Percentiles rank a stretch among this genome's conserved stretches.
Evolutionary conservation across 73 alveolate genomes (phyloP).

Genomic region (Diophrys appendiculata): DNA sequence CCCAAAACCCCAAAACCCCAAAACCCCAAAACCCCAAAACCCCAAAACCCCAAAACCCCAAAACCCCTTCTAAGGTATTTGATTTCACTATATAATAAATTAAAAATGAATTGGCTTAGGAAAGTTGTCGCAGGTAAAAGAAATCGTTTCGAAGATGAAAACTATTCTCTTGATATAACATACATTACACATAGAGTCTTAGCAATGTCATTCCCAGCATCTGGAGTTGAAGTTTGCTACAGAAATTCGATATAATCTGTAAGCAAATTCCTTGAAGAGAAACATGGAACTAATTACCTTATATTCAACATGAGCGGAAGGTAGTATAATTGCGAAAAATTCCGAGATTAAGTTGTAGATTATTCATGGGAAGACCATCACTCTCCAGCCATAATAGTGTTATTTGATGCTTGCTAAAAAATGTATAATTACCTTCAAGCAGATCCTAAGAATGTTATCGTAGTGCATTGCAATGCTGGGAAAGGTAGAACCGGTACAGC

Average conservation of each 20-base stretch:
- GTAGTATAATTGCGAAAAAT: constrained; percentile 73
- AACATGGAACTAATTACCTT: constrained; percentile 77
- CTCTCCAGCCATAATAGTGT: constrained; percentile 80
- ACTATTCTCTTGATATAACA: constrained; percentile 76
- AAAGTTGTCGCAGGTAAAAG: constrained; percentile 74
- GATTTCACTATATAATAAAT: too few relatives aligned
- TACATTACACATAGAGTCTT: constrained; percentile 86
- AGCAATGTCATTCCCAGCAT: constrained; percentile 95
- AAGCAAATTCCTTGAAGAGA: constrained; percentile 68
- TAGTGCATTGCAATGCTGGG: constrained; percentile 89
- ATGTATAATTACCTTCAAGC: constrained; percentile 68
- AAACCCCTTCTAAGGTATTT: too few relatives aligned
- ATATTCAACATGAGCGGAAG: constrained; percentile 84
- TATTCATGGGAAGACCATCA: constrained; percentile 88
- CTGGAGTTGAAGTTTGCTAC: constrained; percentile 78
- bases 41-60: too few relatives aligned
- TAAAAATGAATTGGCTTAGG: constrained; percentile 23
- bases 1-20: too few relatives aligned
- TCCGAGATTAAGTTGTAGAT: constrained; percentile 70
- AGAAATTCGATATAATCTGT: constrained; percentile 73
- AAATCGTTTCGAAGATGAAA: constrained; percentile 72
- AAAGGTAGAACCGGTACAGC: constrained; percentile 91
- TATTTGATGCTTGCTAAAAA: constrained; percentile 79
- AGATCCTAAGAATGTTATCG: constrained; percentile 64
- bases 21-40: too few relatives aligned